phyloP scores from a whole-genome alignment of 2,329 filamentous ascomycete species.

The Beauveria asiatica region DNA sequence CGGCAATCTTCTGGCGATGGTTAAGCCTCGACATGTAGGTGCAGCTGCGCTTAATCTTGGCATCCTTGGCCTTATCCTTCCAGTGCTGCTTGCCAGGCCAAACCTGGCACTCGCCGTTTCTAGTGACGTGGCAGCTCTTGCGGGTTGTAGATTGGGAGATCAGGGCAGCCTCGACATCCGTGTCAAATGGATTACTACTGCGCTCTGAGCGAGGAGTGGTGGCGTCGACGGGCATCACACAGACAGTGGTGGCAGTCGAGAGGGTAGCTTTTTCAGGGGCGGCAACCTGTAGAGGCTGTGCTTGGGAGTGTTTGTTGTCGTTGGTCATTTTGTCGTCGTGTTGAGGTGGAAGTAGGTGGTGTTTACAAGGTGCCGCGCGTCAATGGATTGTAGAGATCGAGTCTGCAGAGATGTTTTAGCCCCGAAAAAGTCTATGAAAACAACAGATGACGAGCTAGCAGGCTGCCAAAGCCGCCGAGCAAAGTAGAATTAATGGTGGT shows the following conservation, averaged over 20 bases:
- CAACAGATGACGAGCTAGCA: not conserved
- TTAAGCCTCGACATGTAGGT: slow-evolving; percentile 45
- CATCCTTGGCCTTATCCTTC: slow-evolving; percentile 49
- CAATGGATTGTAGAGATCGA: not conserved
- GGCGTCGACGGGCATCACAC: slow-evolving; percentile 15
- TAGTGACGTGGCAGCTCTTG: slow-evolving; percentile 17
- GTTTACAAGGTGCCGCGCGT: not conserved
- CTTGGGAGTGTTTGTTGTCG: slow-evolving; percentile 19
- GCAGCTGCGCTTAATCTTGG: slow-evolving; percentile 44
- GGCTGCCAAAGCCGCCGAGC: not conserved
- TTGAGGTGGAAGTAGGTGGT: not conserved
- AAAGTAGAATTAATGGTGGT: not conserved
- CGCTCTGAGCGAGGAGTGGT: slow-evolving; percentile 35
- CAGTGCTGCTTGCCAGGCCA: slow-evolving; percentile 54
- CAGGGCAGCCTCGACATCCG: slow-evolving; percentile 47
- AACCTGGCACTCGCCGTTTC: slow-evolving; percentile 43
- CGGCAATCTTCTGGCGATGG: slow-evolving; percentile 44
- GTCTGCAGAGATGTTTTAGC: not conserved
- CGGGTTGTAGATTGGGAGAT: slow-evolving; percentile 26
- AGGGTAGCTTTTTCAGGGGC: slow-evolving; percentile 24
- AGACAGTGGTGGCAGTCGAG: slow-evolving; percentile 18
- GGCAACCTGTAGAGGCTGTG: slow-evolving; percentile 12
- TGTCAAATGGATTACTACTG: slow-evolving; percentile 45
- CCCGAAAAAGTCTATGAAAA: too few relatives aligned
- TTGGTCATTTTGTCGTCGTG: slow-evolving; percentile 19